These are phyloP conservation scores for Dictyophora rubrovolvata DNA, from an alignment of 768 basidiomycete species.

Conservation along the genomic window DNA sequence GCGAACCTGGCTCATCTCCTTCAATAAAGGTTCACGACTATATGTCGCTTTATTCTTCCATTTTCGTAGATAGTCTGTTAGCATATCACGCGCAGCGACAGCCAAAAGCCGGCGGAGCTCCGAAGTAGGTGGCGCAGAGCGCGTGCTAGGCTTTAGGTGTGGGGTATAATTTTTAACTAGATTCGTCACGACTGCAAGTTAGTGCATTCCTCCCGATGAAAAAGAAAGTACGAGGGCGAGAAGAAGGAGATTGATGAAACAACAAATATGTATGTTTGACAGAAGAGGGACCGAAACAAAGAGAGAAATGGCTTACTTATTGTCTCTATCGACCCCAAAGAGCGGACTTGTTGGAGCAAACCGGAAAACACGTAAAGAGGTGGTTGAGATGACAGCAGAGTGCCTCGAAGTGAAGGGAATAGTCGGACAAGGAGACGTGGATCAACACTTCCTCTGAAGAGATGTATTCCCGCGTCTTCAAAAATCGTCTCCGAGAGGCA, in stretches of 20 bases:
- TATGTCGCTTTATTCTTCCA: slow-evolving; percentile 22
- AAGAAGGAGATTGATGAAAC: slow-evolving; percentile 20
- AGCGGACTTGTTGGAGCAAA: slow-evolving; percentile 59
- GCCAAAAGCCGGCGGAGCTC: slow-evolving; percentile 57
- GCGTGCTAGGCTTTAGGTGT: slow-evolving; percentile 63
- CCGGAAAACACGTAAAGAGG: slow-evolving; percentile 66
- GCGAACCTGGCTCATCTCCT: slow-evolving; percentile 4
- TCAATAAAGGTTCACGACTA: slow-evolving; percentile 12
- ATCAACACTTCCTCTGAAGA: slow-evolving; percentile 75
- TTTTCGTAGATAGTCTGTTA: slow-evolving; percentile 56
- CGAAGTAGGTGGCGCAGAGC: slow-evolving; percentile 56
- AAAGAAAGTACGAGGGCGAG: slow-evolving; percentile 20
- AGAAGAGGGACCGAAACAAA: slow-evolving; percentile 12
- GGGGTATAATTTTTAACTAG: slow-evolving; percentile 91
- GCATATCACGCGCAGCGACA: slow-evolving; percentile 64
- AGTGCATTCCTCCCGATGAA: slow-evolving; percentile 49
- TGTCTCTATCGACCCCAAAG: slow-evolving; percentile 62
- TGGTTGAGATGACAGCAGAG: slow-evolving; percentile 36
- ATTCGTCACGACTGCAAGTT: slow-evolving; percentile 73
- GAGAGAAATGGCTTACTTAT: slow-evolving; percentile 60
- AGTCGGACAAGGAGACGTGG: slow-evolving; percentile 74
- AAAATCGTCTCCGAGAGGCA: slow-evolving; percentile 73
- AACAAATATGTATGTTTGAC: slow-evolving; percentile 15
- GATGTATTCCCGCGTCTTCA: slow-evolving; percentile 68
- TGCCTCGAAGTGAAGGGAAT: slow-evolving; percentile 65